Conservation (phyloP, 2,329 filamentous ascomycete species). For the Paraphaeosphaeria minitans region DNA sequence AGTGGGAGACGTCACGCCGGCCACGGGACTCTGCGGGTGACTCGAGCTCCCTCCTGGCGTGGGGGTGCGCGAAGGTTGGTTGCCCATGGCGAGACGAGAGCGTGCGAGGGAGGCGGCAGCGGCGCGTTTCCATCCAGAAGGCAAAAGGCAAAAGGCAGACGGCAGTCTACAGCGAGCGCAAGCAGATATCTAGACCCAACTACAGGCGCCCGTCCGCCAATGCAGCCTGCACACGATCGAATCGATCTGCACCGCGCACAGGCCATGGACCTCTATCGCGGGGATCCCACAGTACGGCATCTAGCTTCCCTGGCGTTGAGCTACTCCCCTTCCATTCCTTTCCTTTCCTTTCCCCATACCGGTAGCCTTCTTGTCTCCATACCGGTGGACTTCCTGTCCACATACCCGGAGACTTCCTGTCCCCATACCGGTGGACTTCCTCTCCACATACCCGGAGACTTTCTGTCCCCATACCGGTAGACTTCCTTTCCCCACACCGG, state of each 20-base stretch:
- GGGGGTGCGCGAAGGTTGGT: conserved; percentile 38
- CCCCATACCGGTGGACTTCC: too few relatives aligned
- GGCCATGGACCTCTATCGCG: conserved; percentile 17
- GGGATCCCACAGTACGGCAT: conserved; percentile 9
- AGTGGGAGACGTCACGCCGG: conserved; percentile 22
- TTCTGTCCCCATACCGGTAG: too few relatives aligned
- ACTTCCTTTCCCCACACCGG: too few relatives aligned
- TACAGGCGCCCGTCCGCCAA: conserved; percentile 18
- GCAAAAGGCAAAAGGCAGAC: conserved; percentile 10
- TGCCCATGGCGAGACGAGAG: conserved; percentile 34
- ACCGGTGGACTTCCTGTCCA: too few relatives aligned
- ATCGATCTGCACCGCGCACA: conserved; percentile 15
- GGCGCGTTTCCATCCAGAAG: conserved; percentile 10
- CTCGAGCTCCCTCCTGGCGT: conserved; percentile 27
- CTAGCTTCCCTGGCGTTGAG: conserved; percentile 1
- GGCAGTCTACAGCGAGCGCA: conserved; percentile 4
- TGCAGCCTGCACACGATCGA: conserved; percentile 1
- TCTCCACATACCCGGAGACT: too few relatives aligned
- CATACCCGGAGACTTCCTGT: too few relatives aligned
- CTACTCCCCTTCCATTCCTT: background rate
- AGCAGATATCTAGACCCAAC: too few relatives aligned
- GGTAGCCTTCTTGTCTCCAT: too few relatives aligned
- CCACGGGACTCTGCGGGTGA: conserved; percentile 31
- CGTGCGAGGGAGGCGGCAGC: conserved; percentile 7
- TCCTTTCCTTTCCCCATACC: too few relatives aligned